Conservation (phyloP, 1,139 yeast genomes). For the Ashbya aceris region DNA sequence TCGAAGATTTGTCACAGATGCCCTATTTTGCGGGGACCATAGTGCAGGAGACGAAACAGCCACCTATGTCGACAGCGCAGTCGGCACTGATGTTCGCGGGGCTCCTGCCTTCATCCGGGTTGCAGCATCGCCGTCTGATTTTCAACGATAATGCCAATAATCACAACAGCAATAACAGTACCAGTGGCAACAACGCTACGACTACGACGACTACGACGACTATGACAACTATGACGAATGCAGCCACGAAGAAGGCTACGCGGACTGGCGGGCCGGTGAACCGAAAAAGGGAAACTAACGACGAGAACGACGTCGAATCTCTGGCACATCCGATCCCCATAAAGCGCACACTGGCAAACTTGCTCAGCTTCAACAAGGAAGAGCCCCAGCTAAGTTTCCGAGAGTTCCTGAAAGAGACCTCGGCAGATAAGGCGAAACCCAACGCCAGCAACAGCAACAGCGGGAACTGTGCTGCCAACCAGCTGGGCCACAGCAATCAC, state of each 20-base stretch:
- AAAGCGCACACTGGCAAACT: slow-evolving; percentile 3
- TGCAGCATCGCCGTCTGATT: slow-evolving; percentile 3
- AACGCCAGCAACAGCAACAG: slow-evolving; percentile 1
- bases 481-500: background rate
- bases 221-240: background rate
- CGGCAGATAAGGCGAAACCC: background rate
- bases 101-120: slow-evolving; percentile 1
- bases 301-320: slow-evolving; percentile 2
- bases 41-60: slow-evolving; percentile 17
- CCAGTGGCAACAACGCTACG: background rate
- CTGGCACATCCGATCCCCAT: slow-evolving; percentile 4
- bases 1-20: slow-evolving; percentile 38
- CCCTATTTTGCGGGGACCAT: slow-evolving; percentile 44
- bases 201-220: background rate
- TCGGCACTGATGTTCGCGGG: slow-evolving; percentile 4
- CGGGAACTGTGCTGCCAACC: background rate
- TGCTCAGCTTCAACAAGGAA: slow-evolving; percentile 2
- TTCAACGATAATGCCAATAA: slow-evolving; percentile 4
- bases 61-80: slow-evolving; percentile 1
- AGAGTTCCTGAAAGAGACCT: slow-evolving; percentile 7
- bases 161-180: background rate
- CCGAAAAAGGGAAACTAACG: slow-evolving; percentile 1
- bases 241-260: background rate
- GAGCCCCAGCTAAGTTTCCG: slow-evolving; percentile 5
- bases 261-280: background rate